Conservation (phyloP, 1,284 basidiomycete species). For the Marasmius fiardii region DNA sequence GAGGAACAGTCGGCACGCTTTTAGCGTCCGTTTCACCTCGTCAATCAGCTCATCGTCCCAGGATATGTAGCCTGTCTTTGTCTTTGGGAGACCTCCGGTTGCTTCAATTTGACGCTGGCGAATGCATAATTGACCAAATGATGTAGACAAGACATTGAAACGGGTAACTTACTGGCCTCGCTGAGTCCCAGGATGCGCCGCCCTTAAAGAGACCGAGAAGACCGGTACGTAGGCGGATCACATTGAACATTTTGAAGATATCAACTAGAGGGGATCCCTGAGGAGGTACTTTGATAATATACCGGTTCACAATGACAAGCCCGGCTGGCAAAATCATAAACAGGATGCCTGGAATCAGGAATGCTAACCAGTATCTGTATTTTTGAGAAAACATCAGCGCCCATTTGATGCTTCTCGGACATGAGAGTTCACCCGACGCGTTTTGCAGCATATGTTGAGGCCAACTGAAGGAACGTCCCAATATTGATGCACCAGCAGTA, state of each 20-base stretch:
- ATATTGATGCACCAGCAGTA: conserved; percentile 34
- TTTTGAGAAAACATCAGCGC: background rate
- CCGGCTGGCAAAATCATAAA: conserved; percentile 34
- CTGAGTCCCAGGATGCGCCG: conserved; percentile 22
- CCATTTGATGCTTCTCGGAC: conserved; percentile 14
- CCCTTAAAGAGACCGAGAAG: conserved; percentile 18
- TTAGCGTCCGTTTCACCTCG: conserved; percentile 42
- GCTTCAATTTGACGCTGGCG: background rate
- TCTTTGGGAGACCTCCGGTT: background rate
- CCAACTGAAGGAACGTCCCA: conserved; percentile 31
- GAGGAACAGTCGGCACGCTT: conserved; percentile 29
- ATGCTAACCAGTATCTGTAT: background rate
- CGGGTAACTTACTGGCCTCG: conserved; percentile 18
- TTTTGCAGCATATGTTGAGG: conserved; percentile 23
- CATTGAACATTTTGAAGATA: conserved; percentile 18
- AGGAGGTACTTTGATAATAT: conserved; percentile 40
- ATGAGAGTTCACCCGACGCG: conserved; percentile 28
- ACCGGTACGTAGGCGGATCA: conserved; percentile 14
- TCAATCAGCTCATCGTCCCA: conserved; percentile 41
- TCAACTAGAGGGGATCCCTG: conserved; percentile 41
- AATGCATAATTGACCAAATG: background rate
- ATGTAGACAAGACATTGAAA: background rate
- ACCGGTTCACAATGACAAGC: conserved; percentile 34
- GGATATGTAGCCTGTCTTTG: conserved; percentile 16
- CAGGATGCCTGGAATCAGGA: conserved; percentile 22